Base-by-base conservation (phyloP, 1,284 basidiomycete species). In the Trichosporon ovoides region DNA sequence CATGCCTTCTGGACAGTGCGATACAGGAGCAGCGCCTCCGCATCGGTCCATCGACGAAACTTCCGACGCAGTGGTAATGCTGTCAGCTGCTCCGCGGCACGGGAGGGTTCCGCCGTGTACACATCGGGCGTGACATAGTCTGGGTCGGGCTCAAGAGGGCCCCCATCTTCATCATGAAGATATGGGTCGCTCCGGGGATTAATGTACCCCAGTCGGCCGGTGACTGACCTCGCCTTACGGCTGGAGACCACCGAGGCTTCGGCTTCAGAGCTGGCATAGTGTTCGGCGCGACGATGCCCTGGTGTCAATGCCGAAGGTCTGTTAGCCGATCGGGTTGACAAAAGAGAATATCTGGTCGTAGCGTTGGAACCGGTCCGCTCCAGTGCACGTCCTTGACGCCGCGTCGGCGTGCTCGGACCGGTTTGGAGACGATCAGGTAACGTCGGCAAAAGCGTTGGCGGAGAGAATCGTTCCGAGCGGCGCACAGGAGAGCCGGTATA, bases 1-100 rank as follows among this genome's bases (percentile, higher is more conserved):
- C 71, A 68, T 1, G 71, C 68, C 43, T 69, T 66, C 46, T 75
- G 73, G 1, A 75, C 56, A 1, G 67, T 68, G 3, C 73, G 66
- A 34, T 72, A 75, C 3, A 75, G 56, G 5, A 73, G 60, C 2
- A 71, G 28, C 38, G 57, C 63, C 49, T 75, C 68, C 2, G 38
- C 56, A 31, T 60, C 48, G 1, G 66, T 67, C 71, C 71, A 75
- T 35, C 58, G 62, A 31, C 43, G 43, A 9, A 24, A 31, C 7
- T 16, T 28, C 16, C 43, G 43, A 7, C 28, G 16, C 43, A 28
- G 9, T 19, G 20, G 3, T 57, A 63, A 1, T 28, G 18, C 18
- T 62, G 68, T 18, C 54, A 60, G 18, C 5, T 66, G 64, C 11
- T 19, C 48, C 3, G 35, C 52, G 1, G 33, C 34, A 0, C n/a